Base-by-base conservation (phyloP, 257 asterid species). In the Eustoma russellianum region DNA sequence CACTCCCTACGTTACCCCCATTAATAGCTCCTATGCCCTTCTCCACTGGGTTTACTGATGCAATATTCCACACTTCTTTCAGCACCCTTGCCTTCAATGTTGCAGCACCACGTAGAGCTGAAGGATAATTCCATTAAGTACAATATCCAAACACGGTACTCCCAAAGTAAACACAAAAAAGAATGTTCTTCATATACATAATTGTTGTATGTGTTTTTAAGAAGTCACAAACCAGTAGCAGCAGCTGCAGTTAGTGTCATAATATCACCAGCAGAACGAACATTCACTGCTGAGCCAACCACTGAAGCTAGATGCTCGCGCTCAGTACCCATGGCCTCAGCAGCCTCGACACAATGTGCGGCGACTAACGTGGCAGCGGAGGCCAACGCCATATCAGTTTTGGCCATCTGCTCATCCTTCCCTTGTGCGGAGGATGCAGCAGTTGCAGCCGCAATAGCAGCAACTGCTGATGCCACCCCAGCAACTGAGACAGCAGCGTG, bases 401-500 rank as follows among this genome's bases (percentile, higher is more conserved):
- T 92, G 0, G 94, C 94, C 89, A 74, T 71, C 56, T 67, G 77
- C 57, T 91, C 98, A 5, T 91, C 98, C 67, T 84, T 91, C 15
- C 94, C 61, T 0, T 70, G 66, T 0, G 83, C 85, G 1, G 95
- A 83, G 0, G 96, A 70, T 2, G 94, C 92, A 7, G 97, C 98
- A 2, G 98, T 85, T 14, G 98, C 95, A 0, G 98, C 94, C 0
- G 99, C 95, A 45, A 88, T 85, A 0, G 99, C 99, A 1, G 99
- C 99, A 45, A 92, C 68, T n/a, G 99, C 99, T 0, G 99, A 79
- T 2, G 95, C 97, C 17, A 92, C 93, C 0, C 97, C 97, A 0
- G 99, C 99, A 34, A 92, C 99, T 0, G 97, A 85, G 43, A 88
- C 80, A 45, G 93, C 93, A 6, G 99, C 99, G n/a, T 92, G 97